Evolutionary conservation across 805 yeast genomes (phyloP).

Genomic region (Pichia membranifaciens): DNA sequence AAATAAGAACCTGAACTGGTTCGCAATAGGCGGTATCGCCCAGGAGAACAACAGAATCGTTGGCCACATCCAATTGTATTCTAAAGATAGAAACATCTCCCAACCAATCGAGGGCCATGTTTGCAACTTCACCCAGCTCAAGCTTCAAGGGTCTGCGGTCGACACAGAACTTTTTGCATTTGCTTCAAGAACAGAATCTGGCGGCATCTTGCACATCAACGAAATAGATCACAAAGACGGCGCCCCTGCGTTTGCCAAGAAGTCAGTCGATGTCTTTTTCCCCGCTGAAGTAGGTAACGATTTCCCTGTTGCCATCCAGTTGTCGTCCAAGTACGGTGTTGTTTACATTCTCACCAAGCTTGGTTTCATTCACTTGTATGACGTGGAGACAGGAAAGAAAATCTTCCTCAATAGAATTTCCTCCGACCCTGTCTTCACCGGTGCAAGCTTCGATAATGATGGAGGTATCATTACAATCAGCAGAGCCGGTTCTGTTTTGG

Average conservation of each 20-base stretch:
- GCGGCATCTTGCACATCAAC: conserved; percentile 82
- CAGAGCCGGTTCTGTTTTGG: conserved; percentile 90
- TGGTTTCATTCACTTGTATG: conserved; percentile 95
- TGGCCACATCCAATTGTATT: conserved; percentile 91
- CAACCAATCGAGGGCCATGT: conserved; percentile 99
- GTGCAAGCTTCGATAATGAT: conserved; percentile 61
- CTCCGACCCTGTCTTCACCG: conserved; percentile 91
- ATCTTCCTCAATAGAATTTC: conserved; percentile 95
- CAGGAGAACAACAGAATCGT: conserved; percentile 92
- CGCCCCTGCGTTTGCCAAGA: conserved; percentile 79
- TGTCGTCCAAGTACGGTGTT: conserved; percentile 80
- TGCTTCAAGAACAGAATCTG: conserved; percentile 81
- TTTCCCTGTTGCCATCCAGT: conserved; percentile 90
- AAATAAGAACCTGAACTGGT: conserved; percentile 80
- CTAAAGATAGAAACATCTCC: conserved; percentile 83
- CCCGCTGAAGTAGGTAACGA: conserved; percentile 96
- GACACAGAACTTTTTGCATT: conserved; percentile 88
- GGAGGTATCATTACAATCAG: conserved; percentile 91
- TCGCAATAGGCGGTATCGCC: conserved; percentile 90
- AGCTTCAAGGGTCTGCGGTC: conserved; percentile 64
- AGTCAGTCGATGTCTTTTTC: conserved; percentile 87
- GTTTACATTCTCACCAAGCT: conserved; percentile 87
- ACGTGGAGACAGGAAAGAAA: conserved; percentile 85
- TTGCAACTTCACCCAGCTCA: conserved; percentile 75
- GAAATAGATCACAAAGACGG: conserved; percentile 93